A percentile compares a stretch with the other conserved stretches of the same genome.
Conservation (phyloP, 2,329 filamentous ascomycete species). For the Fusarium sp. region DNA sequence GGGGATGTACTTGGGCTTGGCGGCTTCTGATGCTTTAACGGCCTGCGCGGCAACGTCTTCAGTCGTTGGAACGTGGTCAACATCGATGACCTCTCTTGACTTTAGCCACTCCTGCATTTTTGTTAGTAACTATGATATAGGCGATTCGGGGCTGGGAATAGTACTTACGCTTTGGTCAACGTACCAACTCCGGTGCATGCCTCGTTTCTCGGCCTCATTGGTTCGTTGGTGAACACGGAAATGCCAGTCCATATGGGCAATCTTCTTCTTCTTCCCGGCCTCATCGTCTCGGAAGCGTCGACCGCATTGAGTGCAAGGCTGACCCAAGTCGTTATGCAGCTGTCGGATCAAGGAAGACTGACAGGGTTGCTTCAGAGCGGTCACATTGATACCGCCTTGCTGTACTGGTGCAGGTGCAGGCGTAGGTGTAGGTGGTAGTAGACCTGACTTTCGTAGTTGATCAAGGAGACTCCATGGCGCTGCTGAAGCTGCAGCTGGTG, state of each 20-base stretch:
- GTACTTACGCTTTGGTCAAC: slow-evolving; percentile 81
- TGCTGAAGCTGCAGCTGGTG: slow-evolving; percentile 52
- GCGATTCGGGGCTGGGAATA: background rate
- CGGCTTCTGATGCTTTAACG: slow-evolving; percentile 54
- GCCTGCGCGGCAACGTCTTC: slow-evolving; percentile 50
- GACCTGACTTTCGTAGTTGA: slow-evolving; percentile 74
- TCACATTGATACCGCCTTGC: slow-evolving; percentile 70
- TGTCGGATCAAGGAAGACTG: slow-evolving; percentile 78
- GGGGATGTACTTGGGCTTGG: slow-evolving; percentile 76
- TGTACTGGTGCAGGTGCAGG: slow-evolving; percentile 52
- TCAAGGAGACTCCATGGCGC: slow-evolving; percentile 72
- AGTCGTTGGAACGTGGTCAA: slow-evolving; percentile 57
- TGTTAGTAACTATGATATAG: slow-evolving; percentile 42
- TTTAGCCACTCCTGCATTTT: slow-evolving; percentile 83
- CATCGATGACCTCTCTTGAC: slow-evolving; percentile 82
- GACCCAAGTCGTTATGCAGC: slow-evolving; percentile 84
- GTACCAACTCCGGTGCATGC: slow-evolving; percentile 94
- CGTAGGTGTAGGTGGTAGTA: slow-evolving; percentile 63
- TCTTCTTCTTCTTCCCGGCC: slow-evolving; percentile 86
- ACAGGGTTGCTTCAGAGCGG: slow-evolving; percentile 78
- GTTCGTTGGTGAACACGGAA: slow-evolving; percentile 93
- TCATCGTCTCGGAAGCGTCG: slow-evolving; percentile 83
- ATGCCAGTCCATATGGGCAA: slow-evolving; percentile 96
- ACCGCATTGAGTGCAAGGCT: slow-evolving; percentile 91
- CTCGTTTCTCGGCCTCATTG: slow-evolving; percentile 84